Evolutionary conservation across 306 rosid species (phyloP), one percentile per base, ranked within the genome.

Genomic region (Phaseolus lunatus): DNA sequence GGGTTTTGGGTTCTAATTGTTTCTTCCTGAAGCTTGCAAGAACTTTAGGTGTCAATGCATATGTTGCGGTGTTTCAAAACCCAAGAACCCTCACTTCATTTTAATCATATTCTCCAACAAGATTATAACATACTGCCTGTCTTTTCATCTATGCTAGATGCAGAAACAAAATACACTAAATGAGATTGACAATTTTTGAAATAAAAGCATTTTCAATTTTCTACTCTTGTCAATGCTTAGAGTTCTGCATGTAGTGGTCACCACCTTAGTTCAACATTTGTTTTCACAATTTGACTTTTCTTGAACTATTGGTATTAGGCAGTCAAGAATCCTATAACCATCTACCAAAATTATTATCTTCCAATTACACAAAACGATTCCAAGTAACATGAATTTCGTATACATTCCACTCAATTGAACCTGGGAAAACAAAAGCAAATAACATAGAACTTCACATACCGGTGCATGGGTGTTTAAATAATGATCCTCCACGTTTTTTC

Each of bases 401-500:
- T 9, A 43, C 59, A 65, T 39, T 7, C 45, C 54, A 76, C 48
- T 44, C 67, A 77, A 27, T 22, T 37, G 33, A 75, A 61, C 49
- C 24, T 1, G 48, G 19, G 18, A 71, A 52, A 59, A 4, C 41
- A n/a, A 75, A 76, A 15, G 29, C 23, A 70, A 12, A 57, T 47
- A 64, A 63, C 19, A 65, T 6, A n/a, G 54, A 49, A 14, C 65
- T 67, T 54, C 67, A 78, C 92, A n/a, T 88, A 96, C 99, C 82
- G 97, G 98, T 3, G 99, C 99, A 93, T 96, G 99, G 35, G 92
- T 89, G 85, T 73, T 90, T 26, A 86, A 70, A 75, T 89, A 92
- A 82, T 96, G 99, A 43, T 96, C 96, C 85, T 91, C 89, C 5
- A 90, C 91, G 67, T 70, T 68, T 76, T 79, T 82, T 58, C 75